Conservation (phyloP, 176 grass and related monocot species). For the Carex myosuroides region DNA sequence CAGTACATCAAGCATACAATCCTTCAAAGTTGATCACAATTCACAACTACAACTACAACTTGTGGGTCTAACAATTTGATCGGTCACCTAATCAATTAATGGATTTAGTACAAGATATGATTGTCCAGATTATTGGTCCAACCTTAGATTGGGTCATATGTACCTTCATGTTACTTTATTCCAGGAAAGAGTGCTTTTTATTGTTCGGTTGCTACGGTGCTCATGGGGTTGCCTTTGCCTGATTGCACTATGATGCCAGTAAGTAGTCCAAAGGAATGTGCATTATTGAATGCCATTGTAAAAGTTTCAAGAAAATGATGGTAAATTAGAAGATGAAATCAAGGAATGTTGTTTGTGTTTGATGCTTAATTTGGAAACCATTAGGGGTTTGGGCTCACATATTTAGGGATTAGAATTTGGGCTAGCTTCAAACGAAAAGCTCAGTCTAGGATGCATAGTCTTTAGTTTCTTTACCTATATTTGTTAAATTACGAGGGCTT, state of each 20-base stretch:
- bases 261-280: not conserved
- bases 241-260: conserved; percentile 6
- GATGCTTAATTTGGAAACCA: not conserved
- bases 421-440: not conserved
- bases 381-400: not conserved
- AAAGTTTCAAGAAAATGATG: not conserved
- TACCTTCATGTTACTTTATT: conserved; percentile 22
- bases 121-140: not conserved
- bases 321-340: not conserved
- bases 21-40: not conserved
- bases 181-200: not conserved
- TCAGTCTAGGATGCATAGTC: not conserved
- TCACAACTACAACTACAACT: not conserved
- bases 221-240: conserved; percentile 5
- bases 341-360: not conserved
- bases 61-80: conserved; percentile 10
- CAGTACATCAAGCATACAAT: not conserved
- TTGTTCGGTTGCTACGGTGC: conserved; percentile 19
- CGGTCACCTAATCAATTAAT: not conserved
- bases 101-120: not conserved
- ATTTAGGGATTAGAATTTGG: not conserved
- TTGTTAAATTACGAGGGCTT: not conserved
- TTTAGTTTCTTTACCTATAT: not conserved
- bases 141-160: conserved; percentile 7
- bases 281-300: not conserved